Base-by-base conservation (phyloP, 768 basidiomycete genomes). In the Suillus alpinus region DNA sequence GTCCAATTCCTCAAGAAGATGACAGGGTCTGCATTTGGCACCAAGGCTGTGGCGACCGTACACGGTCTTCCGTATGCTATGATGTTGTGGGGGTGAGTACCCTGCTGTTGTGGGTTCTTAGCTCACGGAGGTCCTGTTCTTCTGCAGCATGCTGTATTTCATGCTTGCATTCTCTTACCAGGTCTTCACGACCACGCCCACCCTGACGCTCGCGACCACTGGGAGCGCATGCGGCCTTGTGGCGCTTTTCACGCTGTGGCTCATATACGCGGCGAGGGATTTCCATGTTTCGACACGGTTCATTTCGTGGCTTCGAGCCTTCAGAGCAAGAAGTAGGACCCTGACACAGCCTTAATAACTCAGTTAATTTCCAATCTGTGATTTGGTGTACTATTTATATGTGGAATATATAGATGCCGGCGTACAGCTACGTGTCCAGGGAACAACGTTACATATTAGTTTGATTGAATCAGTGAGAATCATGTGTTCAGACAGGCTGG, bases 31-130 rank as follows among this genome's bases (percentile, higher is more conserved):
- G 0, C 64, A 71, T 46, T 62, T 9, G 79, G 82, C 8, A 67
- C 80, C 9, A 80, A 83, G 60, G 75, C 73, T 2, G 72, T 83
- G 7, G 80, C 82, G 3, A 72, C 83, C 16, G 62, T 83, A 61
- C 81, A 81, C 63, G 78, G 79, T 59, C 63, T 84, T 37, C 82
- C 83, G 0, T 82, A 81, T 60, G 80, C 81, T 12, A 64, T 83
- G 29, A 69, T 84, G 36, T 78, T 83, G 70, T 83, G 82, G 82
- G 77, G 76, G 82, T 83, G 67, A 66, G 81, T 76, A 9, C 20
- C 8, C 36, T 53, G 13, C 8, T 56, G 26, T 34, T 26, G 20
- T 52, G 4, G 1, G 4, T 32, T 16, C 20, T 14, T 26, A 3
- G 14, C 58, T 47, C 26, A 36, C 46, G n/a, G 12, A 34, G 16